Base-by-base conservation (phyloP, 805 yeast species). In the Candida rishiriensis region DNA sequence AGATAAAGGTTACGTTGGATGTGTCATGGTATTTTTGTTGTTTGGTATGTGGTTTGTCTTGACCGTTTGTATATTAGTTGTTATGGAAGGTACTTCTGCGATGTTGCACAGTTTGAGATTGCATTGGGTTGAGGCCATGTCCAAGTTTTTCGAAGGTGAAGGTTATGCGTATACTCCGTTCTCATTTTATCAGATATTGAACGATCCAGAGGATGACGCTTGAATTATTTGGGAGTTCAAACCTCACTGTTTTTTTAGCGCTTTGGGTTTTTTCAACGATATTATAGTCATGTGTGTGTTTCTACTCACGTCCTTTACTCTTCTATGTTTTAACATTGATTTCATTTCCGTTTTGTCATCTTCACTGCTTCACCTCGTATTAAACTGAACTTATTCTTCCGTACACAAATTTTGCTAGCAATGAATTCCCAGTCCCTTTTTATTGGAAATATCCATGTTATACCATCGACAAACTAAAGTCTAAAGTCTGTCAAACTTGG, bases 1-100 rank as follows among this genome's bases (percentile, higher is more conserved):
- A 2, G 58, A 67, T 28, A 69, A 75, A 15, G 87, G 87, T 0
- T 50, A 69, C 26, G 51, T 62, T 15, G 88, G 88, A 9, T 76
- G 79, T 7, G 45, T 78, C 34, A 74, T 75, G 75, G 75, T 81
- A 2, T 79, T 82, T 15, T 60, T 77, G 26, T 63, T 84, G 43
- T 84, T 83, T 66, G 85, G 80, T 29, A 75, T 83, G 79, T 84
- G 90, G 90, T 83, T 84, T 61, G 73, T 76, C 7, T 69, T 84
- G 53, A 83, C 89, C 0, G 83, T 81, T 33, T 73, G 79, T 53
- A 80, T 84, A 35, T 68, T 84, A 59, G 89, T 84, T 39, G 70
- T 81, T 39, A 84, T 84, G 90, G 90, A 84, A 65, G 90, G 90
- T 44, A 84, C 89, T 0, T 81, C 88, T n/a, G 89, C 89, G 16